Evolutionary conservation across 805 yeast genomes (phyloP), one percentile per base, ranked within the genome.

Genomic region (Yueomyces sp.): DNA sequence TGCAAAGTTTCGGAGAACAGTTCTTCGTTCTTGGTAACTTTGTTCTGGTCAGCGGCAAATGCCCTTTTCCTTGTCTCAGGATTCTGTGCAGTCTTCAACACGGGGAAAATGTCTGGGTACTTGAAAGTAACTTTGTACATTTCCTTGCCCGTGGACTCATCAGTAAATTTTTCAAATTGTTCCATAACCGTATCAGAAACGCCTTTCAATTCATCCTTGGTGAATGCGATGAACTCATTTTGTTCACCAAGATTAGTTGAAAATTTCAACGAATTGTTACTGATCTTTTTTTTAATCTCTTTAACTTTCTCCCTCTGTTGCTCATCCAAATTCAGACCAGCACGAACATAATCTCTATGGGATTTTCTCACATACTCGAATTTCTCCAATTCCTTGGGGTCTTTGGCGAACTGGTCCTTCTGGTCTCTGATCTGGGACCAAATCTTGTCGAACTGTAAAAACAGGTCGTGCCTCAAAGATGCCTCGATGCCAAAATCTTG

Each of bases 61-160:
- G 86, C 85, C 9, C 60, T 55, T 54, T 74, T 77, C 64, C 95
- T 74, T 2, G 92, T 82, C 26, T 72, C 73, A 38, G 77, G 70
- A 49, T 63, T 64, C 44, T 70, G 67, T 38, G 94, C 88, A 59
- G 77, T 77, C 57, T 82, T 81, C 60, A 83, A 61, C n/a, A 81
- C 81, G 2, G 94, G 94, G 48, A 80, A 66, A 40, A 81, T 60
- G 56, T 85, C 94, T 1, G 94, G 92, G 54, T 81, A 82, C 60
- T 85, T 84, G 66, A 75, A 83, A 2, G 92, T 81, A 69, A 85
- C 81, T 55, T 80, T 80, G 50, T 59, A 67, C 50, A 59, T 63
- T 47, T 58, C 60, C 19, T 63, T 69, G 27, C 67, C 74, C 26
- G 65, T 70, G 8, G 62, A 63, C 34, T 64, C 63, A 28, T 67